phyloP scores from a whole-genome alignment of 1,284 basidiomycete genomes.

The Cystobasidium sp. region DNA sequence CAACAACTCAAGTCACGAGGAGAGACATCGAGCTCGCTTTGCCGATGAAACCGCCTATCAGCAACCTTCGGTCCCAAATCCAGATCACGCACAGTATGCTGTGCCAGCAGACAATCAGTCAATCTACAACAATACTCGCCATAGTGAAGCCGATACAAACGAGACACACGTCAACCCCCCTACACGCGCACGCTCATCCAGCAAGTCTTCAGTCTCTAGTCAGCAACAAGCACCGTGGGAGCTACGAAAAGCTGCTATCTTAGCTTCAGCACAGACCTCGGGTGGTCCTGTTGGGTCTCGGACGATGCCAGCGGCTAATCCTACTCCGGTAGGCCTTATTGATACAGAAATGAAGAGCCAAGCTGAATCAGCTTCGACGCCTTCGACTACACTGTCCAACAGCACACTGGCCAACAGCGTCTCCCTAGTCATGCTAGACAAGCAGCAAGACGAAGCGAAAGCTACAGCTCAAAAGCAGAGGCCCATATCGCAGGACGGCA shows the following conservation, averaged over 20 bases:
- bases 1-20: neutral
- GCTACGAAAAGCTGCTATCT: constrained; percentile 31
- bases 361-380: neutral
- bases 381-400: constrained; percentile 14
- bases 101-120: too few species aligned
- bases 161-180: neutral
- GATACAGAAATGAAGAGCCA: neutral
- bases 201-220: constrained; percentile 12
- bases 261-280: constrained; percentile 28
- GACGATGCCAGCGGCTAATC: neutral
- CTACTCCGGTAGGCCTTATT: constrained; percentile 6
- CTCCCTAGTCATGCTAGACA: constrained; percentile 31
- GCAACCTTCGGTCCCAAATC: neutral
- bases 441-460: neutral
- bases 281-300: neutral
- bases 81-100: neutral
- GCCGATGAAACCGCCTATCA: neutral
- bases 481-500: constrained; percentile 18
- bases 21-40: neutral
- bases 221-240: constrained; percentile 16
- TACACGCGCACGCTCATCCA: constrained; percentile 4
- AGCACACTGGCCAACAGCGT: constrained; percentile 30
- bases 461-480: neutral
- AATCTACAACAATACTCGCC: too few species aligned
- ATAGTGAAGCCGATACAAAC: too few species aligned